Conservation (phyloP, 306 rosid species). For the Senna tora region DNA sequence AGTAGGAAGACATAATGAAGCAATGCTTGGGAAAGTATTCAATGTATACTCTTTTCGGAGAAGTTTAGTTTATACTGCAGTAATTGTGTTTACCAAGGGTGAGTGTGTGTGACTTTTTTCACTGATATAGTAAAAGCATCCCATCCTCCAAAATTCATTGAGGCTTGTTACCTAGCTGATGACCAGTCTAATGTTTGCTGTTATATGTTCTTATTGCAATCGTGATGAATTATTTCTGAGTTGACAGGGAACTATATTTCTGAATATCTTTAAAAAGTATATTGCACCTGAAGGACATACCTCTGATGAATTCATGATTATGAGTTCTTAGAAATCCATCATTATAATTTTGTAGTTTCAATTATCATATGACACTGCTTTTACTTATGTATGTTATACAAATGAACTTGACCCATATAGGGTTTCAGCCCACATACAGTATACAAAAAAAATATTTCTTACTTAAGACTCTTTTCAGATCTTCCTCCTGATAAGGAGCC, state of each 20-base stretch:
- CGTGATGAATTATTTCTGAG: not conserved
- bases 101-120: not conserved
- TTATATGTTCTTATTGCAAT: not conserved
- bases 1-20: not conserved
- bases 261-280: not conserved
- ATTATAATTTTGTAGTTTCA: not conserved
- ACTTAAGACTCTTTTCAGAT: constrained; percentile 48
- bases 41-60: not conserved
- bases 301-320: not conserved
- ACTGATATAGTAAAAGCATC: not conserved
- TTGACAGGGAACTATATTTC: not conserved
- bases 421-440: not conserved
- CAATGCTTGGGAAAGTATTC: constrained; percentile 11
- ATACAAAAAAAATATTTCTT: constrained; percentile 20
- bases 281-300: not conserved
- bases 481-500: constrained; percentile 62
- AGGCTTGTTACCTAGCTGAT: not conserved
- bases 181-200: too few species aligned
- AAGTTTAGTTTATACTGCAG: not conserved
- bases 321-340: not conserved
- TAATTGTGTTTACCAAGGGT: not conserved
- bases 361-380: constrained; percentile 1
- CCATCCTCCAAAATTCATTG: constrained; percentile 31
- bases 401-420: not conserved
- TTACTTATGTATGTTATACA: not conserved